These are phyloP conservation scores for Diaporthe capsici DNA, from an alignment of 2,329 filamentous ascomycete genomes.

Conservation along the genomic window DNA sequence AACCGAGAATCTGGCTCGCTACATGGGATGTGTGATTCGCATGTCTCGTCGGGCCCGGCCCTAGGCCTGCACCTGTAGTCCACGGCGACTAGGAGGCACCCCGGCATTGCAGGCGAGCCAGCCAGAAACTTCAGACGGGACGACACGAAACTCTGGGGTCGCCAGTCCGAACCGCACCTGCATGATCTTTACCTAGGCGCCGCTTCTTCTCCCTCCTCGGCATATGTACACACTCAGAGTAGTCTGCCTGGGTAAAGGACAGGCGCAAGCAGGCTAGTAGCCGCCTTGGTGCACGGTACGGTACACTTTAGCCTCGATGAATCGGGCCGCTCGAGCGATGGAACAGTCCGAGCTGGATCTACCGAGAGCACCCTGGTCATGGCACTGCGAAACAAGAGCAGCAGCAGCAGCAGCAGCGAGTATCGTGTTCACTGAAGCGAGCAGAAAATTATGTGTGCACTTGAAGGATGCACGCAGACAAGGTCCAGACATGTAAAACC, in stretches of 20 bases:
- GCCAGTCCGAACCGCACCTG: constrained; percentile 11
- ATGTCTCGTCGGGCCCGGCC: constrained; percentile 16
- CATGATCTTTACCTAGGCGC: constrained; percentile 15
- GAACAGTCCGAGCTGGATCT: constrained; percentile 6
- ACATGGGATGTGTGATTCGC: constrained; percentile 26
- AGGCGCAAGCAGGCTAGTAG: constrained; percentile 1
- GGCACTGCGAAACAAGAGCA: not conserved
- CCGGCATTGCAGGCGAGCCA: constrained; percentile 19
- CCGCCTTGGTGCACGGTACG: not conserved
- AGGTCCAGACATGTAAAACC: constrained; percentile 7
- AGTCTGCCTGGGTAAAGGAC: not conserved
- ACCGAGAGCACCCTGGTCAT: not conserved
- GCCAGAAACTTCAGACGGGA: constrained; percentile 27
- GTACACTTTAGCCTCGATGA: not conserved
- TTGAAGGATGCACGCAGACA: not conserved
- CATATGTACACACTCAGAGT: not conserved
- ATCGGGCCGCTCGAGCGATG: constrained; percentile 19
- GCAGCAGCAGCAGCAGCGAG: not conserved
- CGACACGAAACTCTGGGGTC: constrained; percentile 27
- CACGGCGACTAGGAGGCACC: constrained; percentile 1
- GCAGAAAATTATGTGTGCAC: not conserved
- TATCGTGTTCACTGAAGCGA: not conserved
- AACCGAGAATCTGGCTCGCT: constrained; percentile 23
- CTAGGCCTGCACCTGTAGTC: not conserved
- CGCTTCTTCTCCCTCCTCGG: not conserved